phyloP scores from a whole-genome alignment of 2,329 filamentous ascomycete species.

The Neofusicoccum sp. region DNA sequence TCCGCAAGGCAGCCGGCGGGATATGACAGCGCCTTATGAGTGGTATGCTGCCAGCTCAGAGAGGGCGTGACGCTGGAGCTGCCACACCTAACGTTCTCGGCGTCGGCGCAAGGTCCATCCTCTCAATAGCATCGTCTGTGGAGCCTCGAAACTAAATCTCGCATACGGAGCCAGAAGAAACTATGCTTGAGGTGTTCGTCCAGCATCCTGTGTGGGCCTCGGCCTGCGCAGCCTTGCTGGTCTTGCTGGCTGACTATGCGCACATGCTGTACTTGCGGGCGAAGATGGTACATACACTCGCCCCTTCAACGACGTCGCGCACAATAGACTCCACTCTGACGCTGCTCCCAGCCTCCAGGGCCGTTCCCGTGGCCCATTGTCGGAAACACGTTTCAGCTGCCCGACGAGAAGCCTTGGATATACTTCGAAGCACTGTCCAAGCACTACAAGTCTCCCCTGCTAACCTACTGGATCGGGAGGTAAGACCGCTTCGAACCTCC shows the following conservation, averaged over 20 bases:
- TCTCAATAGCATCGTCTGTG: background rate
- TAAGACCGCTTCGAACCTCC: slow-evolving; percentile 18
- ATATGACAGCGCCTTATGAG: background rate
- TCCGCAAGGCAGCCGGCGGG: background rate
- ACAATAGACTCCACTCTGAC: background rate
- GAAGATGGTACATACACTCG: slow-evolving; percentile 45
- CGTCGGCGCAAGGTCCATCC: background rate
- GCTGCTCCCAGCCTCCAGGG: slow-evolving; percentile 48
- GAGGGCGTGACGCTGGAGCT: background rate
- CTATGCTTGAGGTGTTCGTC: slow-evolving; percentile 1
- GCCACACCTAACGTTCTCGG: background rate
- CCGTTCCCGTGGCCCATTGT: slow-evolving; percentile 55
- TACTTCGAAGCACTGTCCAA: slow-evolving; percentile 56
- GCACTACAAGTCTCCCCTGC: slow-evolving; percentile 48
- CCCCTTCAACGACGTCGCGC: background rate
- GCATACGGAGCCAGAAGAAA: background rate
- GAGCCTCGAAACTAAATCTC: background rate
- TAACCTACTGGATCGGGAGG: slow-evolving; percentile 55
- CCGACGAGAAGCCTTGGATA: slow-evolving; percentile 57
- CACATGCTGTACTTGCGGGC: slow-evolving; percentile 51
- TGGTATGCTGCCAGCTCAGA: background rate
- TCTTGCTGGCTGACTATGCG: slow-evolving; percentile 43
- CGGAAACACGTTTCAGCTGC: slow-evolving; percentile 57
- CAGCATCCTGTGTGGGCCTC: slow-evolving; percentile 9
- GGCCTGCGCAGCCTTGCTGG: slow-evolving; percentile 22